Evolutionary conservation across 805 yeast species (phyloP).

Genomic region (Pichia occidentalis): DNA sequence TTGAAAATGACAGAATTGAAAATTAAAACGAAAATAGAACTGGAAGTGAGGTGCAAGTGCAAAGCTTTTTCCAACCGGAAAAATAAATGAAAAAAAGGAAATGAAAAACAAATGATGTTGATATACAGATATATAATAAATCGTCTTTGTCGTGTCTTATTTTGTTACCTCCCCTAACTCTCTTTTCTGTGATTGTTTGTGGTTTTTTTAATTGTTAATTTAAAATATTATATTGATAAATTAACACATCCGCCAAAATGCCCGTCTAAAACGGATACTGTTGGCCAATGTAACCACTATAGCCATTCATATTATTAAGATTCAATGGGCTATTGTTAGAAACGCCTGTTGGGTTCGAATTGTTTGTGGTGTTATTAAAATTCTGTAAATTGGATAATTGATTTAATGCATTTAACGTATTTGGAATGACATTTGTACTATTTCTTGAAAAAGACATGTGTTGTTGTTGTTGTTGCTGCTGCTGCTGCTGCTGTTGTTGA

Average conservation of each 20-base stretch:
- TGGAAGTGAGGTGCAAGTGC: constrained; percentile 1
- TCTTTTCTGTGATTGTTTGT: too few species aligned
- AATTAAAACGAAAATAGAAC: background rate
- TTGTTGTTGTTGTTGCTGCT: constrained; percentile 1
- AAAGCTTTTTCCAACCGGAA: too few species aligned
- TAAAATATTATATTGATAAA: too few species aligned
- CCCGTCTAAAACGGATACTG: constrained; percentile 1
- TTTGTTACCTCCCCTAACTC: too few species aligned
- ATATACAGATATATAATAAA: background rate
- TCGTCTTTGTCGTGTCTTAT: too few species aligned
- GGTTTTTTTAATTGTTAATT: too few species aligned
- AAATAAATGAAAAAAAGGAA: background rate
- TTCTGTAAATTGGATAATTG: too few species aligned
- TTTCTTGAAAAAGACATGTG: too few species aligned
- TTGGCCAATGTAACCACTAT: background rate
- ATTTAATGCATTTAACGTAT: too few species aligned
- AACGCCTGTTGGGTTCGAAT: background rate
- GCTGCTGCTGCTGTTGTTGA: constrained; percentile 7
- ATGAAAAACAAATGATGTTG: background rate
- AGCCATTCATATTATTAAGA: constrained; percentile 1
- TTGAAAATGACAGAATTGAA: constrained; percentile 1
- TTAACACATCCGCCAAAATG: too few species aligned
- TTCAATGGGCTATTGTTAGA: background rate
- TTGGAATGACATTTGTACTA: too few species aligned
- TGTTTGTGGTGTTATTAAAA: too few species aligned